Base-by-base conservation (phyloP, 768 basidiomycete species). In the Rubroboletus pulcherrimus region DNA sequence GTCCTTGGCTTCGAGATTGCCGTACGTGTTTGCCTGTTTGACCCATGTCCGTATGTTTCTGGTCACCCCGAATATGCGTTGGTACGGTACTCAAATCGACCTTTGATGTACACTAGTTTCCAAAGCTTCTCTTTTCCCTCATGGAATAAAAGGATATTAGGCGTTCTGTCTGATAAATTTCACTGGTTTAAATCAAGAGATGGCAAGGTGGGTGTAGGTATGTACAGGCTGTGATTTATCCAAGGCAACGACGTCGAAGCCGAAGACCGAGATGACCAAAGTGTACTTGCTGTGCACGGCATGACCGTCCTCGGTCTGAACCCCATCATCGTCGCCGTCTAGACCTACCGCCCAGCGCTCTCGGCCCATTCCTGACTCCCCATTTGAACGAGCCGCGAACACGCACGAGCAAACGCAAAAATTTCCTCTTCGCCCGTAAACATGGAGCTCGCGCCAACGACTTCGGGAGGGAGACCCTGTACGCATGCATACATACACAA, bases 361-460 rank as follows among this genome's bases (percentile, higher is more conserved):
- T 82, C 80, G 3, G 81, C 80, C 93, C 93, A 96, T 62, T 94
- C 89, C 62, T 79, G 87, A 67, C 91, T 93, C 15, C 93, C 92
- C 91, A 93, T 93, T 70, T 93, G 83, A 43, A 91, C 88, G 17
- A 93, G 75, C 42, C 92, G 79, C 24, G 89, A 92, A 66, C 91
- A 93, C 19, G 95, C 95, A 35, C 97, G 82, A 11, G 93, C 94
- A 70, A 98, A 99, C 0, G 97, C 97, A 68, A 99, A 99, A 0
- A 98, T 69, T 72, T 98, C 97, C 71, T 98, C 97, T 65, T 98
- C 95, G 4, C 96, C 95, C 0, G 87, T 88, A 68, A 98, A 98
- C 76, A 99, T 89, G 41, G 93, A 88, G 58, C 89, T 92, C 2
- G 79, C 77, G 34, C 93, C 91, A 17, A 96, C 88, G 19, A 81